Evolutionary conservation across 1,139 yeast species (phyloP).

Genomic region (Saccharomycopsis hybrid): DNA sequence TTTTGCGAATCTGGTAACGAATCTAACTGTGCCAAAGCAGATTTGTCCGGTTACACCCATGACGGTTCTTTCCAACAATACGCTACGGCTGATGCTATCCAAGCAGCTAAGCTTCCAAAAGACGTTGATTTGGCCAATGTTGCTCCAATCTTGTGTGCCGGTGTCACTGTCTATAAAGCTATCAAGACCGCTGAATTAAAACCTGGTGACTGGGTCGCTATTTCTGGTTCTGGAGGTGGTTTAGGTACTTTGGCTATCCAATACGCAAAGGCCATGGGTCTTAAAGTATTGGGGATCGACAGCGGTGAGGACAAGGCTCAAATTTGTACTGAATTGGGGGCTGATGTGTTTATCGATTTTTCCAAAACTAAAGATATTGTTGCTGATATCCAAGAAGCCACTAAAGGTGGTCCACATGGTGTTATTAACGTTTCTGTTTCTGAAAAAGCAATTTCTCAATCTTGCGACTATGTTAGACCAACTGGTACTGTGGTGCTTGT

Average conservation of each 20-base stretch:
- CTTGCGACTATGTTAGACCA: constrained; percentile 63
- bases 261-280: constrained; percentile 62
- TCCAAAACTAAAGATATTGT: constrained; percentile 45
- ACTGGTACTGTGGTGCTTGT: constrained; percentile 75
- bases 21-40: constrained; percentile 54
- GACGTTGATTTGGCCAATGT: constrained; percentile 53
- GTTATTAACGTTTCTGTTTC: constrained; percentile 77
- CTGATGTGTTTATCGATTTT: constrained; percentile 53
- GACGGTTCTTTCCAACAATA: constrained; percentile 66
- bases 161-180: constrained; percentile 64
- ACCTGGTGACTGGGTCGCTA: constrained; percentile 59
- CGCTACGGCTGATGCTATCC: constrained; percentile 62
- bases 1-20: constrained; percentile 49
- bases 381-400: constrained; percentile 47
- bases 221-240: constrained; percentile 67
- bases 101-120: constrained; percentile 54
- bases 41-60: constrained; percentile 61
- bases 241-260: constrained; percentile 60
- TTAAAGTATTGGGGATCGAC: constrained; percentile 54
- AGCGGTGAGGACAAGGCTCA: constrained; percentile 56
- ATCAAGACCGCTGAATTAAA: constrained; percentile 49
- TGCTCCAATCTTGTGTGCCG: constrained; percentile 63
- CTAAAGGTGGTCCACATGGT: constrained; percentile 76
- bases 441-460: constrained; percentile 62
- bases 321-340: constrained; percentile 47